These are phyloP conservation scores for Cytidiella melzeri DNA, from an alignment of 768 basidiomycete genomes.

Conservation along the genomic window DNA sequence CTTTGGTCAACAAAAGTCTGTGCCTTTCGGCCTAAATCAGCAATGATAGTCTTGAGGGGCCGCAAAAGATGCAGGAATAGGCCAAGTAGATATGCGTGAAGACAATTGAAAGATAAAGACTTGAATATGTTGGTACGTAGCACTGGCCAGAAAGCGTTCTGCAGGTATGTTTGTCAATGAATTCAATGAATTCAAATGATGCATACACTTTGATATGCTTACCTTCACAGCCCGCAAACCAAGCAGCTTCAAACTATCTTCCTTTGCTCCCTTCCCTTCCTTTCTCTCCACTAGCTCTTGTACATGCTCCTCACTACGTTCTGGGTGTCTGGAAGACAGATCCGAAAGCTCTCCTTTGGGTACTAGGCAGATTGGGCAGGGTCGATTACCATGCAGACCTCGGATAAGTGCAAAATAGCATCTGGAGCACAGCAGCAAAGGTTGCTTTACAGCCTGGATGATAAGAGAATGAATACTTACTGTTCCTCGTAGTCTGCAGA, in stretches of 20 bases:
- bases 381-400: conserved; percentile 11
- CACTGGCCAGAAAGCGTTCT: conserved; percentile 39
- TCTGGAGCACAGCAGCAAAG: conserved; percentile 3
- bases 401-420: conserved; percentile 17
- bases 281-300: not conserved
- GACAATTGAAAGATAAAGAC: conserved; percentile 26
- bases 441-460: conserved; percentile 5
- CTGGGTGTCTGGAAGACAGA: conserved; percentile 7
- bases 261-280: not conserved
- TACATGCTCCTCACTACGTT: conserved; percentile 10
- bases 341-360: conserved; percentile 3
- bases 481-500: conserved; percentile 26
- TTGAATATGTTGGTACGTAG: conserved; percentile 27
- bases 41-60: not conserved
- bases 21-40: not conserved
- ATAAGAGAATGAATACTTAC: conserved; percentile 11
- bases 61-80: conserved; percentile 2
- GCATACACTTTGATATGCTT: conserved; percentile 5
- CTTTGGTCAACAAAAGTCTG: not conserved
- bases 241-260: conserved; percentile 14
- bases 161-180: no score
- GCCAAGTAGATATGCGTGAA: conserved; percentile 8
- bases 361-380: conserved; percentile 18
- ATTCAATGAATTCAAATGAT: no score
- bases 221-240: conserved; percentile 19